These are phyloP conservation scores for Linum usitatissimum DNA, from an alignment of 345 rosid species.

Conservation along the genomic window DNA sequence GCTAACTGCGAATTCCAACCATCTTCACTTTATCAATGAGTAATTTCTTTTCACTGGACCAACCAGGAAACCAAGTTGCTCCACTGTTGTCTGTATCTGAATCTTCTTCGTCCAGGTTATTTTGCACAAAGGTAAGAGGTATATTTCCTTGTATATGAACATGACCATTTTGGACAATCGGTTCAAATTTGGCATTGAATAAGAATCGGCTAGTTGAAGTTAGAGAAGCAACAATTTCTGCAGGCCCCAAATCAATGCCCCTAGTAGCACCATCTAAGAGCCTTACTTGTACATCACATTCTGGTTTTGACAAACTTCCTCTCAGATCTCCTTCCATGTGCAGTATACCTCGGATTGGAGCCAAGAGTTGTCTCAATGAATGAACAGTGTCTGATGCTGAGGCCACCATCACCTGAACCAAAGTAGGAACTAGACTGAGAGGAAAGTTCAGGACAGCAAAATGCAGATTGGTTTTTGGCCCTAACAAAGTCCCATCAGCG, in stretches of 20 bases:
- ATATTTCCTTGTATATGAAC: conserved; percentile 95
- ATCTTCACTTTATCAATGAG: conserved; percentile 69
- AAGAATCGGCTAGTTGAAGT: conserved; percentile 83
- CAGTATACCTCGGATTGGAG: conserved; percentile 83
- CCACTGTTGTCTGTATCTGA: conserved; percentile 41
- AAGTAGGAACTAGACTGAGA: conserved; percentile 84
- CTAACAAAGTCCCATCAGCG: conserved; percentile 87
- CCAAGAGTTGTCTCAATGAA: conserved; percentile 68
- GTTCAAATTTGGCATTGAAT: conserved; percentile 92
- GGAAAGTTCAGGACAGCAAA: conserved; percentile 97
- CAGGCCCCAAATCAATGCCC: conserved; percentile 92
- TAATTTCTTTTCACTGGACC: conserved; percentile 51
- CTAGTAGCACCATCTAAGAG: conserved; percentile 92
- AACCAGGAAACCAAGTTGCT: conserved; percentile 54
- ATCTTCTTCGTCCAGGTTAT: conserved; percentile 53
- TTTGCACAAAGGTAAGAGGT: conserved; percentile 68
- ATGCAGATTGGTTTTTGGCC: conserved; percentile 90
- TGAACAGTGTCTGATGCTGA: conserved; percentile 72
- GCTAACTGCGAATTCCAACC: conserved; percentile 83
- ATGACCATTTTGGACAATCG: conserved; percentile 82
- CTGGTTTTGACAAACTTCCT: conserved; percentile 89
- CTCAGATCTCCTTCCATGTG: conserved; percentile 99
- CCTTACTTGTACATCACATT: conserved; percentile 93
- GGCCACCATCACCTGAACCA: conserved; percentile 84
- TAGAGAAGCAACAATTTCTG: conserved; percentile 89